These are phyloP conservation scores for Fusarium xylarioides DNA, from an alignment of 2,329 filamentous ascomycete genomes.

Conservation along the genomic window DNA sequence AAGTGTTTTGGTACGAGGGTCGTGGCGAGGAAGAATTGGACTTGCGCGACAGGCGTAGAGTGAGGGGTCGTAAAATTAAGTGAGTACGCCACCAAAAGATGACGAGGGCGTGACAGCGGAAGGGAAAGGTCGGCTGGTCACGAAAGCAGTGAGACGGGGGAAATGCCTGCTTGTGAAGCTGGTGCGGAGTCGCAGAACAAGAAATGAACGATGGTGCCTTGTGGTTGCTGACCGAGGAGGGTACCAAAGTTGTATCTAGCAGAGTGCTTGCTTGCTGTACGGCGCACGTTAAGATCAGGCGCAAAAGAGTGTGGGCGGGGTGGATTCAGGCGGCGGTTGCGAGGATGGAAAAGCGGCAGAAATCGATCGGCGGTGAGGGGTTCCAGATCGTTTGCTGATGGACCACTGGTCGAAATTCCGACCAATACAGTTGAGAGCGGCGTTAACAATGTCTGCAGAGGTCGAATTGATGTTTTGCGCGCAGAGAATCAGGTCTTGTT, in stretches of 20 bases:
- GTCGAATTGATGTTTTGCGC: constrained; percentile 14
- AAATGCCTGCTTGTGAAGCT: constrained; percentile 36
- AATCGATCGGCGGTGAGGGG: constrained; percentile 44
- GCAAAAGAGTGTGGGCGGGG: constrained; percentile 40
- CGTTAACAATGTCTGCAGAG: constrained; percentile 5
- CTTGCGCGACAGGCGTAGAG: constrained; percentile 38
- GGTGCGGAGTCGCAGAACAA: constrained; percentile 36
- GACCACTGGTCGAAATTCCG: constrained; percentile 25
- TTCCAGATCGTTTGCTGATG: constrained; percentile 41
- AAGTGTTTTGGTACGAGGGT: constrained; percentile 37
- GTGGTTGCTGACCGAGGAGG: constrained; percentile 40
- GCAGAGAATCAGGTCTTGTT: neutral
- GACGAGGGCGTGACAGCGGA: constrained; percentile 40
- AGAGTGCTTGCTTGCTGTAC: constrained; percentile 26
- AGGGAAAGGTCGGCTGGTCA: constrained; percentile 38
- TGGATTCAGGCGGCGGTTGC: constrained; percentile 35
- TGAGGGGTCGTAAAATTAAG: constrained; percentile 39
- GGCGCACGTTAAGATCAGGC: constrained; percentile 42
- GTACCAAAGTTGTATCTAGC: constrained; percentile 39
- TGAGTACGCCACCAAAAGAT: constrained; percentile 40
- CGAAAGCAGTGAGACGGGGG: constrained; percentile 43
- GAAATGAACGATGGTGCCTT: constrained; percentile 28
- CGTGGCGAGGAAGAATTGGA: constrained; percentile 43
- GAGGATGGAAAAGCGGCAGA: constrained; percentile 40
- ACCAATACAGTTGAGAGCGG: constrained; percentile 26